phyloP scores from a whole-genome alignment of 1,139 yeast genomes.

The Yamadazyma aaseri region DNA sequence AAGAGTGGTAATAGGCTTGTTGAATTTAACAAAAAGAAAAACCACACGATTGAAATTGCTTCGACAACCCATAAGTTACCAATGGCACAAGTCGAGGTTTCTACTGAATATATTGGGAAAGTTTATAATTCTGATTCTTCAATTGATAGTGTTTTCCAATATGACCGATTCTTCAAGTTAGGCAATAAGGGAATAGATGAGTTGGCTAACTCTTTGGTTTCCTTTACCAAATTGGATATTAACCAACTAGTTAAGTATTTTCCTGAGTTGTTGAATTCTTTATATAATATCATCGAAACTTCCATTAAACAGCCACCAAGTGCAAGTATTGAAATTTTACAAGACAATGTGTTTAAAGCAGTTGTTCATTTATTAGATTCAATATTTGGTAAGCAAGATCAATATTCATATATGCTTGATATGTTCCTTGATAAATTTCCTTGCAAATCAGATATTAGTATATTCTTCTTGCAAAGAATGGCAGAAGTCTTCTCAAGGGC shows the following conservation, averaged over 20 bases:
- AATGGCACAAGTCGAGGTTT: slow-evolving; percentile 55
- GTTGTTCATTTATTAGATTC: slow-evolving; percentile 61
- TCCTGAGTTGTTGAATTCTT: slow-evolving; percentile 46
- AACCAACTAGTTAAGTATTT: slow-evolving; percentile 52
- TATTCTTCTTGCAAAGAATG: slow-evolving; percentile 46
- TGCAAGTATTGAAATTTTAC: slow-evolving; percentile 34
- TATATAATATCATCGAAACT: slow-evolving; percentile 40
- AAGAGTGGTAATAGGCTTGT: slow-evolving; percentile 42
- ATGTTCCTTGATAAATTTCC: slow-evolving; percentile 36
- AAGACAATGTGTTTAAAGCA: slow-evolving; percentile 49
- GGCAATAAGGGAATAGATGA: slow-evolving; percentile 47
- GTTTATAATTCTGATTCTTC: slow-evolving; percentile 60
- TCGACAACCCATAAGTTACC: slow-evolving; percentile 35
- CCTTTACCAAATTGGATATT: slow-evolving; percentile 45
- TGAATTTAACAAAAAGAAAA: slow-evolving; percentile 39
- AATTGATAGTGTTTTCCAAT: slow-evolving; percentile 57
- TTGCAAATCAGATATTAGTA: slow-evolving; percentile 51
- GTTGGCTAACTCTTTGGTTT: slow-evolving; percentile 38
- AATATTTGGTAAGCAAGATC: slow-evolving; percentile 66
- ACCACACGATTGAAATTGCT: slow-evolving; percentile 35
- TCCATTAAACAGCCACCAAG: slow-evolving; percentile 22
- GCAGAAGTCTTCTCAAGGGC: slow-evolving; percentile 50
- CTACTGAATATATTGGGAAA: slow-evolving; percentile 71
- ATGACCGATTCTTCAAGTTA: slow-evolving; percentile 46
- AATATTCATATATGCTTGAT: slow-evolving; percentile 56